Percentiles rank a stretch among this genome's conserved stretches.
Conservation (phyloP, 2,329 filamentous ascomycete species). For the Colletotrichum aenigma region DNA sequence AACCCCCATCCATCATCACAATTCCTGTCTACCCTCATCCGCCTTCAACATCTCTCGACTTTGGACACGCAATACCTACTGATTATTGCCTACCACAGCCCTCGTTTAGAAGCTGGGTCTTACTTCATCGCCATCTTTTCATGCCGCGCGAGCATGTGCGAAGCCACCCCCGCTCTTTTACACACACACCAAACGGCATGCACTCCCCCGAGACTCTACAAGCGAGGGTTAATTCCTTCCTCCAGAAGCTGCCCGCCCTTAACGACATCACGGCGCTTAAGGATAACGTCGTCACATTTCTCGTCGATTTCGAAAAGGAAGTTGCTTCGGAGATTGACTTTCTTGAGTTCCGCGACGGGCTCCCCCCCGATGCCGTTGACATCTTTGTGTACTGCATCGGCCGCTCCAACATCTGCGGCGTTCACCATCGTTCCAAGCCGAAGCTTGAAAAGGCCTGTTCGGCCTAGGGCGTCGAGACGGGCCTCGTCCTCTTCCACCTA, state of each 20-base stretch:
- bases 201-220: fast-evolving
- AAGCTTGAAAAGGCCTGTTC: neutral
- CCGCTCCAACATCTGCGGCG: neutral
- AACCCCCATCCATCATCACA: neutral
- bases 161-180: no score
- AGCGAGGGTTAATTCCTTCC: neutral
- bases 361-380: fast-evolving
- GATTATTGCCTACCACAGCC: neutral
- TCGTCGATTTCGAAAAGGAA: neutral
- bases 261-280: neutral
- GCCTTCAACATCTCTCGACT: neutral
- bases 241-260: neutral
- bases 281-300: neutral
- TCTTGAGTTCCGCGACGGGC: neutral
- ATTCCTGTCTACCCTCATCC: no score
- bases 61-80: neutral
- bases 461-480: neutral
- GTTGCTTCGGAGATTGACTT: neutral
- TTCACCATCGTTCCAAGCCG: neutral
- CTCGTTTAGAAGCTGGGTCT: neutral
- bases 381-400: neutral
- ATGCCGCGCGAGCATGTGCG: neutral
- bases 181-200: neutral
- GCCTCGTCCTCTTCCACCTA: neutral
- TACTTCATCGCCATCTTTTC: neutral